Base-by-base conservation (phyloP, 805 yeast species). In the Kodamaea kaohsiungensis region DNA sequence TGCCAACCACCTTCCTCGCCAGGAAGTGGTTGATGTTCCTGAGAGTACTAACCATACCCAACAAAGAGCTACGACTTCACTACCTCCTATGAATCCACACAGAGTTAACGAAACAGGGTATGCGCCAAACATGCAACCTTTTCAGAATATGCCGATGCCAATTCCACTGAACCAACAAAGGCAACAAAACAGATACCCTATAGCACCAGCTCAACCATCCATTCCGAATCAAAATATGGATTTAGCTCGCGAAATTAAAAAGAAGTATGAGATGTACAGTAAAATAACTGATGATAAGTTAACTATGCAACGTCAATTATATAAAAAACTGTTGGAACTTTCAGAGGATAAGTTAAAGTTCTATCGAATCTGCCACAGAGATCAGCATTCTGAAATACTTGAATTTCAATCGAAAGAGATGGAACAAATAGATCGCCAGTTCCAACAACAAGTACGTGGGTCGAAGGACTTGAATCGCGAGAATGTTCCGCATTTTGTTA, bases 351-450 rank as follows among this genome's bases (percentile, higher is more conserved):
- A 40, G 25, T 40, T 40, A 12, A 17, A 17, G 45, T 40, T 16
- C 45, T 40, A 16, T 19, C 19, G 19, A 7, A 40, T 40, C 13
- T 40, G 45, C 45, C 17, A 40, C 22, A 40, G 19, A 16, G 45
- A 40, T 13, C 45, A 40, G 5, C 45, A 40, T 7, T 17, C 45
- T 7, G 45, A 40, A 19, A 9, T 40, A 7, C 6, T 17, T 7
- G 45, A 27, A 4, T 12, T 12, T 5, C 52, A 42, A 5, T 25
- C n/a, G 8, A 46, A 38, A 18, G 47, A 49, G 4, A 18, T 40
- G 8, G 38, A n/a, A 17, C 53, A 43, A n/a, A 40, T 19, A 2
- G 39, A 43, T 35, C 46, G 18, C 27, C 53, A 50, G 19, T 33
- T 33, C 16, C 52, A 27, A 8, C 12, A 27, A 40, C 47, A 49